Evolutionary conservation across 331 rosid species (phyloP), one percentile per base, ranked within the genome.

Genomic region (Erythrophleum ivorense): DNA sequence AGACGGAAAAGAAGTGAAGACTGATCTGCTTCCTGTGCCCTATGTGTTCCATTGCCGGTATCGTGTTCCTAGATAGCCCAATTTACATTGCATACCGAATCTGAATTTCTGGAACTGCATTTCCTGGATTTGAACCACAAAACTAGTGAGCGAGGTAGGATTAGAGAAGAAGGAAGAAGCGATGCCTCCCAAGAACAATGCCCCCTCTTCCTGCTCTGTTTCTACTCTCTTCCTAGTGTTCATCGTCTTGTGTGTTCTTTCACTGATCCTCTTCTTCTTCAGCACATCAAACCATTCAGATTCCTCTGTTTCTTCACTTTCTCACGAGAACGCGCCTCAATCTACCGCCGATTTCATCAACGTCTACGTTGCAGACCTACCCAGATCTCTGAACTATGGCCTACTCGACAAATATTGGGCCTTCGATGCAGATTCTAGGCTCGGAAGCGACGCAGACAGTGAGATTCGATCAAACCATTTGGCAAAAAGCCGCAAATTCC

Each of bases 321-420:
- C 73, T 55, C 10, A 69, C 72, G 77, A n/a, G 1, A 81, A 5
- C 36, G 3, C 31, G 53, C 15, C 36, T 72, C 75, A 46, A 10
- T 62, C 74, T 50, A 38, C 83, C 45, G 33, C 46, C 31, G 6
- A 58, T 63, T 83, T 86, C 82, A 86, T 96, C 88, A 90, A 87
- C 16, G 94, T 96, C 73, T 90, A 71, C 86, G 78, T 94, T 0
- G 85, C 97, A 7, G 97, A 89, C 65, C 92, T 96, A 16, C 95
- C 98, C 79, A 88, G 97, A 88, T 93, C 97, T 73, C 88, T 96
- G 74, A 93, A 96, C 86, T 96, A 96, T 66, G 98, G 84, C 87
- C 94, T 96, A 71, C 94, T 93, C 18, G 80, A 88, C 33, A 82
- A 69, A 6, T 96, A 93, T 77, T 96, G 98, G 98, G 85, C 92